phyloP scores from a whole-genome alignment of 768 basidiomycete species.

The Dictyophora rubrovolvata region DNA sequence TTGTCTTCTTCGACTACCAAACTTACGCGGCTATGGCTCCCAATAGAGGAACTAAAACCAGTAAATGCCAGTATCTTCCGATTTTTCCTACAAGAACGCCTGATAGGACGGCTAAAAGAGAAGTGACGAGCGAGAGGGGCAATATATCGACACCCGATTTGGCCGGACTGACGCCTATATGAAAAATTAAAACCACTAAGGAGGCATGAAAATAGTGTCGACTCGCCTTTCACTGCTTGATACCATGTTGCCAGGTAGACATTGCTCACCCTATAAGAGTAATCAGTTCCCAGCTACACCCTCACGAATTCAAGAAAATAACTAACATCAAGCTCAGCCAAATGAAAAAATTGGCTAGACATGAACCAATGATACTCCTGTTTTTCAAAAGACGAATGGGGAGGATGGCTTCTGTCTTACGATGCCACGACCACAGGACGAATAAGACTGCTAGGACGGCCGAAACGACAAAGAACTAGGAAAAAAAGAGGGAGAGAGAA shows the following conservation, averaged over 20 bases:
- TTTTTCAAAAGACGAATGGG: conserved; percentile 2
- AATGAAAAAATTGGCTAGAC: not conserved
- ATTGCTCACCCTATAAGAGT: not conserved
- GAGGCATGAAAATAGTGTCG: not conserved
- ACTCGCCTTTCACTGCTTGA: conserved; percentile 7
- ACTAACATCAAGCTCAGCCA: conserved; percentile 8
- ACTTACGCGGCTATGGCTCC: not conserved
- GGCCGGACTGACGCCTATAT: conserved; percentile 4
- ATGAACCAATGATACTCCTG: not conserved
- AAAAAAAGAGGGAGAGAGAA: not conserved
- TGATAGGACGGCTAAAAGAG: not conserved
- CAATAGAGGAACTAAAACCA: not conserved
- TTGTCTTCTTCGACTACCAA: too few relatives aligned
- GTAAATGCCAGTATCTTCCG: conserved; percentile 5
- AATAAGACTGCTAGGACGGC: not conserved
- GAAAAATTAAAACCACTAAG: not conserved
- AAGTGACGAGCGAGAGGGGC: conserved; percentile 4
- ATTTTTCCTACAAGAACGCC: conserved; percentile 6
- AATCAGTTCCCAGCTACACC: not conserved
- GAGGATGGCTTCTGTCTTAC: not conserved
- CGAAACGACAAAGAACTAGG: conserved; percentile 1
- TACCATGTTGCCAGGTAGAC: conserved; percentile 9
- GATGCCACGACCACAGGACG: conserved; percentile 4
- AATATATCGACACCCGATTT: conserved; percentile 6
- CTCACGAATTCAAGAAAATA: not conserved